phyloP scores from a whole-genome alignment of 2,329 filamentous ascomycete genomes.

The Akanthomyces uredinophilus region DNA sequence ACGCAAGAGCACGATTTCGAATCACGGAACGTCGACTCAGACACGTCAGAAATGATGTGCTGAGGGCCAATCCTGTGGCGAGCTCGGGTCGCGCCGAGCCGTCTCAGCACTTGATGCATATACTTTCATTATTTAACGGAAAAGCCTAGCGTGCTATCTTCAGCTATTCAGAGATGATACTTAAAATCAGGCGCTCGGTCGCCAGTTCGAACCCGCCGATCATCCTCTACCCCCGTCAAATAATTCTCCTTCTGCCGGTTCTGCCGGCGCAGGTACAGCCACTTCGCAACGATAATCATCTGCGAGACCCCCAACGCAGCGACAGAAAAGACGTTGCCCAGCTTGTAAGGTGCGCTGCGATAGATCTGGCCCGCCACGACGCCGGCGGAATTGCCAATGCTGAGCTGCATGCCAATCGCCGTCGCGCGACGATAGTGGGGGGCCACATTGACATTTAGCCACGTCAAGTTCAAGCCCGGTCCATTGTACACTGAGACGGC shows the following conservation, averaged over 20 bases:
- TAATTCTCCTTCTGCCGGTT: slow-evolving; percentile 35
- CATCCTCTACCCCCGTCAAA: slow-evolving; percentile 38
- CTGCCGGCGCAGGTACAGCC: slow-evolving; percentile 37
- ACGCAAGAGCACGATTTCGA: too few species aligned
- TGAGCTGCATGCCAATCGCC: slow-evolving; percentile 41
- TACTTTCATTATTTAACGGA: too few species aligned
- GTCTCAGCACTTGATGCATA: too few species aligned
- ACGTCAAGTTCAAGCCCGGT: slow-evolving; percentile 42
- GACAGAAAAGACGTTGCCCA: slow-evolving; percentile 26
- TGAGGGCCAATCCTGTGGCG: too few species aligned
- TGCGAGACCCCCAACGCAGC: slow-evolving; percentile 26
- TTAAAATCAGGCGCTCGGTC: slow-evolving; percentile 43
- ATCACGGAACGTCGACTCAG: too few species aligned
- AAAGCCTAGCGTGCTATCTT: too few species aligned
- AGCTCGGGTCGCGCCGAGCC: too few species aligned
- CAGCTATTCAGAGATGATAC: slow-evolving; percentile 32
- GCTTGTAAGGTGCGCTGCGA: slow-evolving; percentile 26
- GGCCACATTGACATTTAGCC: slow-evolving; percentile 41
- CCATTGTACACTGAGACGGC: slow-evolving; percentile 43
- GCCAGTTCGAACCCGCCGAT: slow-evolving; percentile 39
- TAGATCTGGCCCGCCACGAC: slow-evolving; percentile 38
- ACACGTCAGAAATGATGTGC: too few species aligned
- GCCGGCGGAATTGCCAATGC: slow-evolving; percentile 41
- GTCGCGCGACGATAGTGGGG: slow-evolving; percentile 42
- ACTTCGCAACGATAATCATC: slow-evolving; percentile 33